Percentiles rank a stretch among this genome's conserved stretches.
These are phyloP conservation scores for Phytopythium aichiense DNA, from an alignment of 352 stramenopile genomes.

Conservation along the genomic window DNA sequence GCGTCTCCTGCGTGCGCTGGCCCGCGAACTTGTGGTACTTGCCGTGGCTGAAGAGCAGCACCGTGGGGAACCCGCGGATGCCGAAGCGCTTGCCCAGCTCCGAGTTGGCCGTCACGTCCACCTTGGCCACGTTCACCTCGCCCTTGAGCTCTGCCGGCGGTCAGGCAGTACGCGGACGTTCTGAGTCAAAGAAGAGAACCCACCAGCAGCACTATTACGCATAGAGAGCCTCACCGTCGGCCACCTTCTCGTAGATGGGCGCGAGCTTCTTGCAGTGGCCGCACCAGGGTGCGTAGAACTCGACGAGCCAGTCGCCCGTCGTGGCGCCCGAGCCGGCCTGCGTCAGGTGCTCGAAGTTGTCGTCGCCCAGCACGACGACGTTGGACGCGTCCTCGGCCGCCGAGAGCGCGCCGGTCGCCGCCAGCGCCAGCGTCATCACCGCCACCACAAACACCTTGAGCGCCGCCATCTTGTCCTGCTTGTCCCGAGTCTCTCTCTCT, in stretches of 20 bases:
- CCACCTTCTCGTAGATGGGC: slow-evolving; percentile 65
- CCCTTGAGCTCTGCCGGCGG: slow-evolving; percentile 84
- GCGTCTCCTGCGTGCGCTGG: slow-evolving; percentile 46
- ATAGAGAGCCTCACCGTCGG: too few relatives aligned
- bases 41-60: slow-evolving; percentile 76
- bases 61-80: slow-evolving; percentile 74
- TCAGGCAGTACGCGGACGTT: too few relatives aligned
- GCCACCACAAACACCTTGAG: slow-evolving; percentile 4
- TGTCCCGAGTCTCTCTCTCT: too few relatives aligned
- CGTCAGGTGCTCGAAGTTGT: slow-evolving; percentile 89
- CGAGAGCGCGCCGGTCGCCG: slow-evolving; percentile 22
- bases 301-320: slow-evolving; percentile 86
- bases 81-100: slow-evolving; percentile 77
- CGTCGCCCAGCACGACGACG: slow-evolving; percentile 56
- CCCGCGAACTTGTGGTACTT: slow-evolving; percentile 75
- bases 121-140: slow-evolving; percentile 88
- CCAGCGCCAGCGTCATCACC: slow-evolving; percentile 2
- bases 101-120: slow-evolving; percentile 80
- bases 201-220: too few relatives aligned
- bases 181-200: too few relatives aligned
- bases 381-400: slow-evolving; percentile 27
- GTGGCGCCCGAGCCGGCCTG: slow-evolving; percentile 88
- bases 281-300: slow-evolving; percentile 87
- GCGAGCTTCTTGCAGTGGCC: slow-evolving; percentile 78
- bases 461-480: neutral